phyloP scores from a whole-genome alignment of 768 basidiomycete genomes.

The Mycena haematopus region DNA sequence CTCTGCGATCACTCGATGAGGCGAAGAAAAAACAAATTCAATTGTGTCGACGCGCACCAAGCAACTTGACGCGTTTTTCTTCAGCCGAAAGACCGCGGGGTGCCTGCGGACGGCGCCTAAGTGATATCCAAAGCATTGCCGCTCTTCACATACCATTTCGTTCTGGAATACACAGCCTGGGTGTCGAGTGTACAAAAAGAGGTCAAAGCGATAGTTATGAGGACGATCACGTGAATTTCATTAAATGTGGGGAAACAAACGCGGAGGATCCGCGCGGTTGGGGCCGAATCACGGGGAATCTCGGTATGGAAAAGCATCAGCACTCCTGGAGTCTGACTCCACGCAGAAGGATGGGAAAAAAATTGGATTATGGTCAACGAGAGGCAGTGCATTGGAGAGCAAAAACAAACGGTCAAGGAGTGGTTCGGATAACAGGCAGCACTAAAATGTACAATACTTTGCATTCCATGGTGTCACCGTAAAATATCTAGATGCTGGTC shows the following conservation, averaged over 20 bases:
- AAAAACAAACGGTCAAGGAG: constrained; percentile 10
- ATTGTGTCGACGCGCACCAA: constrained; percentile 39
- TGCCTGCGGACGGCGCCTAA: constrained; percentile 45
- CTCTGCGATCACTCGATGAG: constrained; percentile 45
- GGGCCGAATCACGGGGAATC: background rate
- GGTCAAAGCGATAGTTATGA: background rate
- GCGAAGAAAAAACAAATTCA: background rate
- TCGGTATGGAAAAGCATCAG: constrained; percentile 6
- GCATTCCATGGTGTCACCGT: constrained; percentile 40
- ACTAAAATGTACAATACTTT: constrained; percentile 19
- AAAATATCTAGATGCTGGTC: constrained; percentile 73
- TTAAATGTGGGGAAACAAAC: background rate
- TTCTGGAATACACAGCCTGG: background rate
- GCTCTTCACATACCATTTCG: constrained; percentile 4
- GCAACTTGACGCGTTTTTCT: constrained; percentile 86
- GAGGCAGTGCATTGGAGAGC: constrained; percentile 35
- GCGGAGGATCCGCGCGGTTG: background rate
- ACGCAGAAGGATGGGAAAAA: background rate
- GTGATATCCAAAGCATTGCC: background rate
- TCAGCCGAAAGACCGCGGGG: constrained; percentile 87
- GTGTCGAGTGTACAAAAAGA: background rate
- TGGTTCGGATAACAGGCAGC: constrained; percentile 7
- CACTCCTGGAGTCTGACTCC: no score
- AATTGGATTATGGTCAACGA: constrained; percentile 5
- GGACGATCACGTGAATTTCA: background rate